Percentiles rank a stretch among this genome's conserved stretches.
Evolutionary conservation across 371 early-diverging fungal genomes (phyloP).

Genomic region (Funneliformis caledonium): DNA sequence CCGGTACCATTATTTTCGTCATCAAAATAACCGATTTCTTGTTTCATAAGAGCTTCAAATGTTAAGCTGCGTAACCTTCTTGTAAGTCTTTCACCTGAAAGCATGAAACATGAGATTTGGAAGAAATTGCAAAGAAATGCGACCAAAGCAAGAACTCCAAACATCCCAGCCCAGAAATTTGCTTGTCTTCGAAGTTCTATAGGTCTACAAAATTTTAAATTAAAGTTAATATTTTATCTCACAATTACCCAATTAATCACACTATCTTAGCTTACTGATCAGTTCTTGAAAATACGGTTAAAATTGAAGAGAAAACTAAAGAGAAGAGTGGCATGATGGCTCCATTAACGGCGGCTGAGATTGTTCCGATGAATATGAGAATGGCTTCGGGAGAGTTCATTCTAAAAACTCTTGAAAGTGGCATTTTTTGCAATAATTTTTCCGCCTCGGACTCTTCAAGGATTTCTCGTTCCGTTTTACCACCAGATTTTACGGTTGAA

Average conservation of each 20-base stretch:
- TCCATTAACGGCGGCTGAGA: constrained; percentile 62
- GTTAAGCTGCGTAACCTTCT: constrained; percentile 60
- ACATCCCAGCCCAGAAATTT: constrained; percentile 77
- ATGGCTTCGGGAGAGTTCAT: constrained; percentile 38
- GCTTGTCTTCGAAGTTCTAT: constrained; percentile 49
- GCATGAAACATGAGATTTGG: constrained; percentile 49
- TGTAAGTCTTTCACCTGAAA: constrained; percentile 64
- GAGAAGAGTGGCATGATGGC: constrained; percentile 56
- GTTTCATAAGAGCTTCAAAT: constrained; percentile 69
- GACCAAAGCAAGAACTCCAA: constrained; percentile 62
- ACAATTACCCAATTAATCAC: background rate
- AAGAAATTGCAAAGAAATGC: constrained; percentile 49
- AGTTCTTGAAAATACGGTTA: constrained; percentile 46
- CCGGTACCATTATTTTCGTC: constrained; percentile 81
- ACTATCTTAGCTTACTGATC: constrained; percentile 24
- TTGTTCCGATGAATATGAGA: constrained; percentile 46
- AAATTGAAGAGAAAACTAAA: constrained; percentile 56
- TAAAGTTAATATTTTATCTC: background rate
- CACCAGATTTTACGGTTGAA: background rate
- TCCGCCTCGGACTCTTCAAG: constrained; percentile 3
- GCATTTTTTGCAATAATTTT: constrained; percentile 41
- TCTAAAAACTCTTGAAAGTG: constrained; percentile 41
- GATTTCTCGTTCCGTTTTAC: constrained; percentile 13
- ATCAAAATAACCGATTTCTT: constrained; percentile 91
- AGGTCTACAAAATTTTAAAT: constrained; percentile 14